Conservation (phyloP, 176 grass and related monocot genomes). For the Melocanna baccifera region DNA sequence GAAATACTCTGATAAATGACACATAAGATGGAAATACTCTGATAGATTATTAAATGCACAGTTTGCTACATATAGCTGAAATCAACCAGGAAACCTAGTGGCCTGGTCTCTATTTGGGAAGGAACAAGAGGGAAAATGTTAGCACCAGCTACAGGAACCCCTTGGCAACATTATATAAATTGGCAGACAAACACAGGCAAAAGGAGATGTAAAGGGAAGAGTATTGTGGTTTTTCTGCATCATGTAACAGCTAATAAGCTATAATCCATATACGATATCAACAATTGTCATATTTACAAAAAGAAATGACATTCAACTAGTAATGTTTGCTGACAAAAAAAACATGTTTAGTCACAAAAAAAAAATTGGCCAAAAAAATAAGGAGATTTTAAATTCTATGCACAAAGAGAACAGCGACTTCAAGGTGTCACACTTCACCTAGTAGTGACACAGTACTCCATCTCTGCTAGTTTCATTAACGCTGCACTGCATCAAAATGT, state of each 20-base stretch:
- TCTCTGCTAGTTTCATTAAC: slow-evolving; percentile 82
- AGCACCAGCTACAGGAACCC: neutral
- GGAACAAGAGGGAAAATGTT: neutral
- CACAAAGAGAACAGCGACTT: neutral
- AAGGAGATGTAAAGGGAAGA: neutral
- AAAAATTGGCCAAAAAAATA: neutral
- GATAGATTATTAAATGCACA: neutral
- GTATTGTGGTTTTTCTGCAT: neutral
- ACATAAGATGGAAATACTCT: neutral
- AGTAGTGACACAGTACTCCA: slow-evolving; percentile 95
- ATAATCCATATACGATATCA: neutral
- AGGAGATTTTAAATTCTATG: neutral
- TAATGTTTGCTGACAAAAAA: neutral
- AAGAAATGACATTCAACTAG: neutral
- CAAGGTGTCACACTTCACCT: slow-evolving; percentile 45
- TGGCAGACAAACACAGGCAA: neutral
- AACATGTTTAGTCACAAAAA: neutral
- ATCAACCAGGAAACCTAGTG: neutral
- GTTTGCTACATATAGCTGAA: neutral
- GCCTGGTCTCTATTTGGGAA: neutral
- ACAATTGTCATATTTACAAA: neutral
- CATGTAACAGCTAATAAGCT: neutral
- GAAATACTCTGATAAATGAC: neutral
- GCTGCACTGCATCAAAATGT: slow-evolving; percentile 57
- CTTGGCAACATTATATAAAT: neutral